Percentiles rank a stretch among this genome's conserved stretches.
Evolutionary conservation across 2,329 filamentous ascomycete genomes (phyloP).

Genomic region (Rosellinia necatrix): DNA sequence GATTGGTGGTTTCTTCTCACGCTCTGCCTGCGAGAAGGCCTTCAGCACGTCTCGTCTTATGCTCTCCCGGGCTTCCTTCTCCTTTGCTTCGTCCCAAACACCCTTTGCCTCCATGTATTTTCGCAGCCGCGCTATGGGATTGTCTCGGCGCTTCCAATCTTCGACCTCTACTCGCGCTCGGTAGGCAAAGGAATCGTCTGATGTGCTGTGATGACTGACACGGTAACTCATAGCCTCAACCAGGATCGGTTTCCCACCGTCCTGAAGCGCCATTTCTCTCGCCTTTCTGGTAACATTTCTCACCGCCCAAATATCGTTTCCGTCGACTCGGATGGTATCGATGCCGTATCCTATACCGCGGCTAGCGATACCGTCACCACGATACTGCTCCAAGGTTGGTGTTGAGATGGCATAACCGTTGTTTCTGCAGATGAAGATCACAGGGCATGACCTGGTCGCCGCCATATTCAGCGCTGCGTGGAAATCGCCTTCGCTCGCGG

Average conservation of each 20-base stretch:
- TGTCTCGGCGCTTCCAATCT: conserved; percentile 90
- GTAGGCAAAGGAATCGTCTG: conserved; percentile 96
- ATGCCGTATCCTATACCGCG: conserved; percentile 91
- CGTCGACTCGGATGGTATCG: conserved; percentile 87
- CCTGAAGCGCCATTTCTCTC: conserved; percentile 74
- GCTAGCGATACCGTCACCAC: conserved; percentile 87
- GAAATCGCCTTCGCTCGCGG: conserved; percentile 89
- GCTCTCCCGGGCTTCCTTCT: conserved; percentile 70
- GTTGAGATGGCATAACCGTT: conserved; percentile 93
- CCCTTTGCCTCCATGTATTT: conserved; percentile 89
- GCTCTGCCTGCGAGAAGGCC: conserved; percentile 83
- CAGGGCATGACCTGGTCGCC: conserved; percentile 83
- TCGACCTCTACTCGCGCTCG: conserved; percentile 91
- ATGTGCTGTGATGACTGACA: conserved; percentile 96
- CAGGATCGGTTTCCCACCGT: conserved; percentile 81
- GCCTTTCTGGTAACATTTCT: conserved; percentile 79
- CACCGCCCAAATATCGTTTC: conserved; percentile 93
- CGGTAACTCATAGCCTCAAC: conserved; percentile 98
- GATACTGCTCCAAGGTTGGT: conserved; percentile 86
- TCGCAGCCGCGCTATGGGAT: conserved; percentile 80
- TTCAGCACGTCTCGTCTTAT: conserved; percentile 77
- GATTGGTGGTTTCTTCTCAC: conserved; percentile 77
- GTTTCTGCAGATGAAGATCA: conserved; percentile 89
- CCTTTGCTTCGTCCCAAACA: conserved; percentile 83
- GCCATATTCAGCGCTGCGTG: conserved; percentile 91